A percentile compares a stretch with the other conserved stretches of the same genome.
Evolutionary conservation across 192 early-diverging fungal species (phyloP).

Genomic region (Coemansia biformis): DNA sequence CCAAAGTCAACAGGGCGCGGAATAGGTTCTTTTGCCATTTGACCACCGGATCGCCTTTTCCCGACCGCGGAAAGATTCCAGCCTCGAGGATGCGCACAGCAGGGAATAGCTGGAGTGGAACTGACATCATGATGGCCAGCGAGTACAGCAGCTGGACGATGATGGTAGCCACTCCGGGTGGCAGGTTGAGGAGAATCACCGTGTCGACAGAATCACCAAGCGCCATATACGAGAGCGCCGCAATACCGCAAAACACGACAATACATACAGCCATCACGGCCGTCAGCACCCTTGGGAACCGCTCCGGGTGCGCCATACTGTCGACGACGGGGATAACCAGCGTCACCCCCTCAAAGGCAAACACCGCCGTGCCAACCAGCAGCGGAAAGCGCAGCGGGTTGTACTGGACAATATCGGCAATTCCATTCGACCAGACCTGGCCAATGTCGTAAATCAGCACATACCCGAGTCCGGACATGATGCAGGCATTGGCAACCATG

Average conservation of each 20-base stretch:
- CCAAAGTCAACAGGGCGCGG: slow-evolving; percentile 58
- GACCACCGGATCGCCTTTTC: slow-evolving; percentile 67
- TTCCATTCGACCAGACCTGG: slow-evolving; percentile 20
- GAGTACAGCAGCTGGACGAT: slow-evolving; percentile 81
- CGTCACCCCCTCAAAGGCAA: slow-evolving; percentile 85
- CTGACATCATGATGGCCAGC: slow-evolving; percentile 89
- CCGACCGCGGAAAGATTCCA: slow-evolving; percentile 72
- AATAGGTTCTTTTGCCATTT: slow-evolving; percentile 88
- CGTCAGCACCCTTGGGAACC: slow-evolving; percentile 74
- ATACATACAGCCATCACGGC: slow-evolving; percentile 72
- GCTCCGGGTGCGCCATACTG: slow-evolving; percentile 81
- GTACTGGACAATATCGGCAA: slow-evolving; percentile 63
- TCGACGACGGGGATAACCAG: slow-evolving; percentile 66
- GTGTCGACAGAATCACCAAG: slow-evolving; percentile 84
- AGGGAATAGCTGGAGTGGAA: slow-evolving; percentile 88
- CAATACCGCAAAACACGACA: slow-evolving; percentile 72
- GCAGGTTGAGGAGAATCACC: slow-evolving; percentile 83
- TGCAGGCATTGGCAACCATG: slow-evolving; percentile 87
- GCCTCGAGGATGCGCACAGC: slow-evolving; percentile 87
- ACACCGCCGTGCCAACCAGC: slow-evolving; percentile 92
- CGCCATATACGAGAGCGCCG: slow-evolving; percentile 74
- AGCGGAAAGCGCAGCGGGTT: slow-evolving; percentile 75
- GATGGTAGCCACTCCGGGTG: slow-evolving; percentile 56
- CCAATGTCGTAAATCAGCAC: slow-evolving; percentile 73
- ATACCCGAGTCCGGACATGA: slow-evolving; percentile 80